Evolutionary conservation across 2,329 filamentous ascomycete genomes (phyloP).

Genomic region (Harringtonia aguacate): DNA sequence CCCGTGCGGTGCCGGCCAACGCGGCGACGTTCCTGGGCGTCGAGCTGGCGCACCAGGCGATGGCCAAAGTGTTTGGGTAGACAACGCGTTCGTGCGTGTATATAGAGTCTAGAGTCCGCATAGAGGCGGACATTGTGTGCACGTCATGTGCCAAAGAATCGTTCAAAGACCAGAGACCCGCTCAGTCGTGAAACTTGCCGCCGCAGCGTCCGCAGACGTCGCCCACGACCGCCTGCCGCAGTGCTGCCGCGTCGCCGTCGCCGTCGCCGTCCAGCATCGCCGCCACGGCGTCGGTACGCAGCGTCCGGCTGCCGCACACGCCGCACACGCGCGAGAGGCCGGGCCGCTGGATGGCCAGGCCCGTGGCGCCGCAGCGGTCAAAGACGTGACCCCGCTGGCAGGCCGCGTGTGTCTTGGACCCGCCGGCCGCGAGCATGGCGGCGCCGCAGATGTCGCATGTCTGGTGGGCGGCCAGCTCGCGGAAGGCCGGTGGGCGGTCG

Average conservation of each 20-base stretch:
- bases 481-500: too few relatives aligned
- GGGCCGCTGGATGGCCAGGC: constrained; percentile 42
- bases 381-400: constrained; percentile 27
- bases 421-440: constrained; percentile 1
- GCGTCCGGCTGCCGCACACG: constrained; percentile 41
- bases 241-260: constrained; percentile 8
- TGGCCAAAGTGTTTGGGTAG: constrained; percentile 62
- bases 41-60: constrained; percentile 71
- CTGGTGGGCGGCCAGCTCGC: constrained; percentile 15
- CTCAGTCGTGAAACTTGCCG: constrained; percentile 23
- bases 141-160: not conserved
- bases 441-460: constrained; percentile 37
- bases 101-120: not conserved
- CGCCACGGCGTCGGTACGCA: constrained; percentile 31
- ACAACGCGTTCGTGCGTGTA: not conserved
- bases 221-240: constrained; percentile 10
- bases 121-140: not conserved
- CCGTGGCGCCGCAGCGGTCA: constrained; percentile 42
- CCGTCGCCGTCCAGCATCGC: constrained; percentile 13
- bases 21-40: constrained; percentile 89
- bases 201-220: constrained; percentile 22
- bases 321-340: constrained; percentile 43
- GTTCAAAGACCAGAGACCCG: too few relatives aligned
- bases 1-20: constrained; percentile 89
- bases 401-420: not conserved